A percentile compares a stretch with the other conserved stretches of the same genome.
phyloP scores from a whole-genome alignment of 768 basidiomycete genomes.

The Lactarius indigo region DNA sequence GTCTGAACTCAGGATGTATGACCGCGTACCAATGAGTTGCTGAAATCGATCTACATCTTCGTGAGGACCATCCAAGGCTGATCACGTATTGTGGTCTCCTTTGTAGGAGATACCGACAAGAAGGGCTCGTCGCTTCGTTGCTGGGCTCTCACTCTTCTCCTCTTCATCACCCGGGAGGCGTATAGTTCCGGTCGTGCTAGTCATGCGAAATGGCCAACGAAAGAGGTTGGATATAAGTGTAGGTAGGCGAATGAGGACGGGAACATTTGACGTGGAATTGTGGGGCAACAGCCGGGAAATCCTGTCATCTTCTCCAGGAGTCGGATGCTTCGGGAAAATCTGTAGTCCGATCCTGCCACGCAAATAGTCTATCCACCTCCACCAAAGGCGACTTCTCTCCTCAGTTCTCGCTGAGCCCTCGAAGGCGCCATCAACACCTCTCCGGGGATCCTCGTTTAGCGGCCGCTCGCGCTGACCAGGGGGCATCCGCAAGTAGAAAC shows the following conservation, averaged over 20 bases:
- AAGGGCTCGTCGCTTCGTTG: conserved; percentile 13
- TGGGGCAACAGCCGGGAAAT: not conserved
- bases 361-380: conserved; percentile 1
- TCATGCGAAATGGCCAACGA: not conserved
- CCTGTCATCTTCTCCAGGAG: not conserved
- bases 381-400: not conserved
- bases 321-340: not conserved
- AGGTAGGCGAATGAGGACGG: not conserved
- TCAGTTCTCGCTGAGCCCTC: not conserved
- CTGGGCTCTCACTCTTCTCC: not conserved
- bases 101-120: conserved; percentile 23
- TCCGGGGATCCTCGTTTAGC: too few relatives aligned
- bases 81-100: not conserved
- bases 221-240: too few relatives aligned
- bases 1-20: not conserved
- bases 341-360: conserved; percentile 3
- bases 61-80: conserved; percentile 4
- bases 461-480: not conserved
- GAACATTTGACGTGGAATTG: not conserved
- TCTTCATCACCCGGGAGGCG: not conserved
- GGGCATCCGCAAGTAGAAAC: not conserved
- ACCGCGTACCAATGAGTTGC: conserved; percentile 5
- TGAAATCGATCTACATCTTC: conserved; percentile 13
- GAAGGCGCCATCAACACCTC: not conserved
- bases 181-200: not conserved